Percentiles rank a stretch among this genome's conserved stretches.
Conservation (phyloP, 148 eudicot species). For the Nyssa sinensis region DNA sequence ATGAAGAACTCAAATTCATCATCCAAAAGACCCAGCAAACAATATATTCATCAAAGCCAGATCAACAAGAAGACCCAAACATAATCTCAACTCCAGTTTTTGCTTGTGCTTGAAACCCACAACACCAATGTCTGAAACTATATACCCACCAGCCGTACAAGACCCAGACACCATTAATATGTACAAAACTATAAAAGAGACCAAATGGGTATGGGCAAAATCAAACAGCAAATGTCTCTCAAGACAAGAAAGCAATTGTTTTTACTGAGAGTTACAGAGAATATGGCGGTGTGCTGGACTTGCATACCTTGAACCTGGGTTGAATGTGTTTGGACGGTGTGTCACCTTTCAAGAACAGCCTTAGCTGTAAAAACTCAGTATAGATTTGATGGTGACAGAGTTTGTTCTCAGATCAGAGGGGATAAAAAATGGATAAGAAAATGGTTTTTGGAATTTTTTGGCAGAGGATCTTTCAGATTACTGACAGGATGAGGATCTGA, state of each 20-base stretch:
- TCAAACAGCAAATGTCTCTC: conserved; percentile 20
- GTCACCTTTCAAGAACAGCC: conserved; percentile 47
- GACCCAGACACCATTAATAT: conserved; percentile 61
- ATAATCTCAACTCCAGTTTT: conserved; percentile 32
- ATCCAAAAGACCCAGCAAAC: conserved; percentile 49
- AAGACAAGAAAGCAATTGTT: conserved; percentile 45
- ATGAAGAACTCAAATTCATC: conserved; percentile 1
- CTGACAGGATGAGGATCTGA: conserved; percentile 42
- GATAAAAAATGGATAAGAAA: conserved; percentile 38
- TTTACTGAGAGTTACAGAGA: conserved; percentile 49
- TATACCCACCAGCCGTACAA: conserved; percentile 37
- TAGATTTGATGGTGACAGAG: conserved; percentile 53
- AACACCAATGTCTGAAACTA: conserved; percentile 27
- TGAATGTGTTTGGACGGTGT: conserved; percentile 37
- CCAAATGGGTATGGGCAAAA: conserved; percentile 65
- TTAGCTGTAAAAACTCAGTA: conserved; percentile 72
- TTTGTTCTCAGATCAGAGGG: conserved; percentile 50
- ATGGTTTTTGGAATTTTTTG: conserved; percentile 35
- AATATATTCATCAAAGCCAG: conserved; percentile 25
- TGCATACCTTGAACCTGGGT: conserved; percentile 77
- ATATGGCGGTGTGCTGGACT: conserved; percentile 40
- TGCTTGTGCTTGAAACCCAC: conserved; percentile 41
- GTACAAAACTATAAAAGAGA: conserved; percentile 8
- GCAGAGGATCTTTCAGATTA: conserved; percentile 34
- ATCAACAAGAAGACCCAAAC: conserved; percentile 7